phyloP scores from a whole-genome alignment of 176 grass and related monocot genomes.

The Aechmea fasciata region DNA sequence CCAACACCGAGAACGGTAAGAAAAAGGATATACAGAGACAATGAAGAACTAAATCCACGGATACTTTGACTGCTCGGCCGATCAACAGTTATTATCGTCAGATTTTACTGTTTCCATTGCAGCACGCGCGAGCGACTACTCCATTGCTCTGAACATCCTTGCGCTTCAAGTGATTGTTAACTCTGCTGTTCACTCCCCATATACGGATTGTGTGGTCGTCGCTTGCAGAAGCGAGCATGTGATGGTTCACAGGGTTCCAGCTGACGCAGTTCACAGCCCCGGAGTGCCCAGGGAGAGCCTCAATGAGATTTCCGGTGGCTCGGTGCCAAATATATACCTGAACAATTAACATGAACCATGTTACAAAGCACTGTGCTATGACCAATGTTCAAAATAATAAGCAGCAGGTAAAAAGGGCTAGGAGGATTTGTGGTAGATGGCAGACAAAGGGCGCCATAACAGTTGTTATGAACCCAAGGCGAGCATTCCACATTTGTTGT shows the following conservation, averaged over 20 bases:
- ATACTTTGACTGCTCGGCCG: neutral
- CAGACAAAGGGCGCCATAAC: too few relatives aligned
- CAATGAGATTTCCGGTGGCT: slow-evolving; percentile 54
- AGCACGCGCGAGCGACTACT: neutral
- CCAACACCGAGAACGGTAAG: neutral
- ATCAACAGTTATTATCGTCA: too few relatives aligned
- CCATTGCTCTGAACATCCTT: neutral
- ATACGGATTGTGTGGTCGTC: slow-evolving; percentile 77
- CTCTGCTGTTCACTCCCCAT: slow-evolving; percentile 49
- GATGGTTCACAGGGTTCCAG: slow-evolving; percentile 75
- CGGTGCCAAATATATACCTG: slow-evolving; percentile 96
- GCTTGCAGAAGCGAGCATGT: slow-evolving; percentile 84
- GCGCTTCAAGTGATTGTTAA: neutral
- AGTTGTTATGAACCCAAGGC: too few relatives aligned
- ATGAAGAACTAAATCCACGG: neutral
- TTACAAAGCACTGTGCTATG: too few relatives aligned
- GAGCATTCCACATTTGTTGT: too few relatives aligned
- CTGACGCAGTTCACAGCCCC: slow-evolving; percentile 83
- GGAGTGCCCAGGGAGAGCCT: slow-evolving; percentile 66
- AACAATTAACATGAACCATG: neutral
- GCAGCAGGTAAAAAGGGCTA: too few relatives aligned
- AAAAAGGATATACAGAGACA: neutral
- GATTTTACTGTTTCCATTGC: neutral
- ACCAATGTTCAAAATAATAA: too few relatives aligned
- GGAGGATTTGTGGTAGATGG: too few relatives aligned